phyloP scores from a whole-genome alignment of 1,284 basidiomycete genomes.

The Cryptococcus floricola region DNA sequence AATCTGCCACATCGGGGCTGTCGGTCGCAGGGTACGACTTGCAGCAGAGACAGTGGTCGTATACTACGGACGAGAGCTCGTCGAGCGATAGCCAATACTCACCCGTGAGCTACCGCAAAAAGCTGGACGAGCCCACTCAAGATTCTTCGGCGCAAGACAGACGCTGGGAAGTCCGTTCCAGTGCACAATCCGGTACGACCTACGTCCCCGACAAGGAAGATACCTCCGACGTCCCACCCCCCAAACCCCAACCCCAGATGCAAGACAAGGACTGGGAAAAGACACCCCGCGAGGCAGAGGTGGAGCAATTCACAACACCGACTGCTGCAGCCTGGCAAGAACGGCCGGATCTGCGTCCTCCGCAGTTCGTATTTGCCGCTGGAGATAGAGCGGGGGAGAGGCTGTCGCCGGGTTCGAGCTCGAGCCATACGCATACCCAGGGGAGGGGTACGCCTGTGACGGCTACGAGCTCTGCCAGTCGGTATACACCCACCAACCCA shows the following conservation, averaged over 20 bases:
- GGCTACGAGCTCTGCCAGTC: constrained; percentile 1
- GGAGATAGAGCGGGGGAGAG: background rate
- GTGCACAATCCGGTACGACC: constrained; percentile 18
- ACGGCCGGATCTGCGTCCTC: constrained; percentile 10
- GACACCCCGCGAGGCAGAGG: background rate
- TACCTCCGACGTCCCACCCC: too few species aligned
- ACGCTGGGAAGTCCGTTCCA: constrained; percentile 8
- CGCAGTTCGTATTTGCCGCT: background rate
- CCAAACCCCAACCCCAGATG: background rate
- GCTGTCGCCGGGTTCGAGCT: background rate
- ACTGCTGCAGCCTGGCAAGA: constrained; percentile 11
- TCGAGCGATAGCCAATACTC: constrained; percentile 11
- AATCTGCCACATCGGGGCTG: background rate
- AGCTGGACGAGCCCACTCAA: too few species aligned
- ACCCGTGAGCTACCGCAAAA: constrained; percentile 1
- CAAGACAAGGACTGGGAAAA: background rate
- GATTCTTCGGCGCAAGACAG: too few species aligned
- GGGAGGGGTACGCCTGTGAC: background rate
- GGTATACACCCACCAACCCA: constrained; percentile 7
- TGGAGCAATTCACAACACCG: constrained; percentile 13
- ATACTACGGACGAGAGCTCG: background rate
- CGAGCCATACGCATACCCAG: background rate
- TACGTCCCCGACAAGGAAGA: constrained; percentile 2
- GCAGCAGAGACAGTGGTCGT: background rate
- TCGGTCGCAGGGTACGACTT: too few species aligned